Percentiles rank a stretch among this genome's conserved stretches.
Evolutionary conservation across 495 filamentous ascomycete genomes (phyloP).

Genomic region (Ascobolus immersus): DNA sequence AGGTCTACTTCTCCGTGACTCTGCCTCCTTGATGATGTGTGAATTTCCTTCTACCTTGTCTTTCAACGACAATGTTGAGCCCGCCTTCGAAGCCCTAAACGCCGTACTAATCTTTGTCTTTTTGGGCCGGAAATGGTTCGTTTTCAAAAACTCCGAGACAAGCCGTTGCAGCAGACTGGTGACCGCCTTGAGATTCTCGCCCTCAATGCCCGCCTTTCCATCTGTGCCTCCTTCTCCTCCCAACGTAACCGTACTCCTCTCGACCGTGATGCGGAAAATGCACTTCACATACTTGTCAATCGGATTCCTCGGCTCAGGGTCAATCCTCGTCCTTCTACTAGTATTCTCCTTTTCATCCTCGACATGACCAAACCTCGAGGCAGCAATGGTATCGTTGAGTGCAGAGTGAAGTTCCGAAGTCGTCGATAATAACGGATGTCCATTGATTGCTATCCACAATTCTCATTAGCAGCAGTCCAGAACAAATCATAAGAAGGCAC

Average conservation of each 20-base stretch:
- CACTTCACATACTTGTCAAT: conserved; percentile 84
- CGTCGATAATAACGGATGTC: no score
- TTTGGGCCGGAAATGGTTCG: conserved; percentile 38
- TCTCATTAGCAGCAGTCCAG: no score
- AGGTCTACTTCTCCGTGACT: no score
- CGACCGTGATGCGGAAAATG: conserved; percentile 39
- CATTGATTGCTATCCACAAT: no score
- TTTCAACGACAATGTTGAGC: no score
- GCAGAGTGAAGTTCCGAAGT: conserved; percentile 58
- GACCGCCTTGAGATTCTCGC: conserved; percentile 20
- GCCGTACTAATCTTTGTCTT: no score
- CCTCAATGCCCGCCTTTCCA: conserved; percentile 13
- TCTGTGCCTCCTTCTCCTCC: conserved; percentile 15
- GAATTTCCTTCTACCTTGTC: no score
- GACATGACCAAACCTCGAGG: conserved; percentile 49
- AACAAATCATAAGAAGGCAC: no score
- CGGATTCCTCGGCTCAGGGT: conserved; percentile 29
- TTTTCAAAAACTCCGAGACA: conserved; percentile 39
- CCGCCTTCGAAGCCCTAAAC: no score
- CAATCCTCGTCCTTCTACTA: conserved; percentile 18
- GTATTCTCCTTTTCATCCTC: conserved; percentile 25
- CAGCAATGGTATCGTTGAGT: conserved; percentile 50
- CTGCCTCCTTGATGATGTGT: no score
- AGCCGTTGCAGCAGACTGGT: conserved; percentile 37
- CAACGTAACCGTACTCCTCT: conserved; percentile 7